These are phyloP conservation scores for Coemansia sp. DNA, from an alignment of 192 early-diverging fungal genomes.

Conservation along the genomic window DNA sequence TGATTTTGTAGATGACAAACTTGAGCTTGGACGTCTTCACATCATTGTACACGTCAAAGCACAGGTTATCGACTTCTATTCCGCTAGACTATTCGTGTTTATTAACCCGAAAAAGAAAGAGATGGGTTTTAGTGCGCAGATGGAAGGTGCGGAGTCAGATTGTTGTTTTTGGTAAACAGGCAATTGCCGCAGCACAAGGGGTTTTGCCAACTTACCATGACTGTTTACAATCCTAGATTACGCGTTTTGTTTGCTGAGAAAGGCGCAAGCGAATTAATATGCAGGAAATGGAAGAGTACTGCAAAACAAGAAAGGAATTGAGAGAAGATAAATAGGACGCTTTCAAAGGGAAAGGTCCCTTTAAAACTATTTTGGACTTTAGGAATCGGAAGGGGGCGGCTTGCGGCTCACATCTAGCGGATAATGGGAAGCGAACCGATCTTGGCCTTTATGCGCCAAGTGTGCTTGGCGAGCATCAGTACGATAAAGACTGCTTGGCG, in stretches of 20 bases:
- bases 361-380: neutral
- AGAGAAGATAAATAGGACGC: constrained; percentile 3
- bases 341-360: neutral
- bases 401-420: neutral
- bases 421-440: neutral
- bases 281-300: neutral
- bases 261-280: neutral
- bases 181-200: too few relatives aligned
- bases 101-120: neutral
- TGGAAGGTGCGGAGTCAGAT: neutral
- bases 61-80: constrained; percentile 64
- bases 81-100: constrained; percentile 63
- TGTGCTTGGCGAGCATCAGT: neutral
- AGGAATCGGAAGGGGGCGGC: neutral
- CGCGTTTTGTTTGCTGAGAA: neutral
- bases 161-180: neutral
- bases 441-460: constrained; percentile 4
- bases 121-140: neutral
- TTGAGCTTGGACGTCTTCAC: constrained; percentile 65
- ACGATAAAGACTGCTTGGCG: neutral
- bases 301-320: neutral
- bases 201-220: neutral
- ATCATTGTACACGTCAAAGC: constrained; percentile 65
- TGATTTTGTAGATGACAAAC: constrained; percentile 84
- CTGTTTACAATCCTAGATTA: neutral